These are phyloP conservation scores for Ilex aquifolium DNA, from an alignment of 257 asterid species.

Conservation along the genomic window DNA sequence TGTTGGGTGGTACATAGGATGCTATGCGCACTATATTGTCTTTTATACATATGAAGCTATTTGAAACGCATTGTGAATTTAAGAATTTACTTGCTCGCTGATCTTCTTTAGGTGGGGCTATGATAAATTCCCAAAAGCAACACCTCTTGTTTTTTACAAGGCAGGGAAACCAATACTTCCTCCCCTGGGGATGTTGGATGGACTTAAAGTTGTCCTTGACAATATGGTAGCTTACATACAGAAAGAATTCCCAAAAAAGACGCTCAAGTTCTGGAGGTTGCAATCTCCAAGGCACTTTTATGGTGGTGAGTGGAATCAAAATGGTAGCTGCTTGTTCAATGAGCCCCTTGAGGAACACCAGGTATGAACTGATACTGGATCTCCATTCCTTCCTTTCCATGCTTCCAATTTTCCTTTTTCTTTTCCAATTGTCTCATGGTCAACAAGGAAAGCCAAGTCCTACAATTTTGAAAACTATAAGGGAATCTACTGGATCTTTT, in stretches of 20 bases:
- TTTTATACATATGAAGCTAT: not conserved
- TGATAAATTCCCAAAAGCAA: slow-evolving; percentile 84
- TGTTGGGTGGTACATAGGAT: not conserved
- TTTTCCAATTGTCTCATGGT: too few relatives aligned
- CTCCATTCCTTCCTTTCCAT: not conserved
- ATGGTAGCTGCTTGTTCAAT: slow-evolving; percentile 81
- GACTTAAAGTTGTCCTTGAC: slow-evolving; percentile 60
- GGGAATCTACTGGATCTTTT: not conserved
- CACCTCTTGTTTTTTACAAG: slow-evolving; percentile 77
- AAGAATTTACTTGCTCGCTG: slow-evolving; percentile 5
- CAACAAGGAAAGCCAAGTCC: not conserved
- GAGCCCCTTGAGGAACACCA: slow-evolving; percentile 68
- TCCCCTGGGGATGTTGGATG: slow-evolving; percentile 57
- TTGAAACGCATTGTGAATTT: not conserved
- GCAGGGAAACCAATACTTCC: slow-evolving; percentile 68
- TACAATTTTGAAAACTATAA: not conserved
- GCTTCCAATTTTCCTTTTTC: not conserved
- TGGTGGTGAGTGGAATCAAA: slow-evolving; percentile 96
- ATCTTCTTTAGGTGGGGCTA: slow-evolving; percentile 70
- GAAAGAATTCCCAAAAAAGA: slow-evolving; percentile 48
- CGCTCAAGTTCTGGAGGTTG: slow-evolving; percentile 76
- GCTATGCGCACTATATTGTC: not conserved
- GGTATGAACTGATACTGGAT: slow-evolving; percentile 30
- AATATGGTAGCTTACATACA: slow-evolving; percentile 67
- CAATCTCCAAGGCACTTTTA: slow-evolving; percentile 96